These are phyloP conservation scores for Corynascus novoguineensis DNA, from an alignment of 495 filamentous ascomycete genomes.

Conservation along the genomic window DNA sequence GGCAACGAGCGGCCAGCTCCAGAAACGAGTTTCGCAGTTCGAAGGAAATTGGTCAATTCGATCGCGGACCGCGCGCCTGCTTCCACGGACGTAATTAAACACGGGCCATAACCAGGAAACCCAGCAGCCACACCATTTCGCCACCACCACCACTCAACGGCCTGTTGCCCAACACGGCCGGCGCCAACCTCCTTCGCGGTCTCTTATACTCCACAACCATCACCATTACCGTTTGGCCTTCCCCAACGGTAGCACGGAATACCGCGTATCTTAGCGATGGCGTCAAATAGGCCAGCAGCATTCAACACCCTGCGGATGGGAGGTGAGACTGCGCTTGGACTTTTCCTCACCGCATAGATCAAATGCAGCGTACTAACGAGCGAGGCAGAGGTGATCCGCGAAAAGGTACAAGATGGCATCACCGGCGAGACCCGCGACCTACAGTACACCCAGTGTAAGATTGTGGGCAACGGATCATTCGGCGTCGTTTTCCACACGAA, in stretches of 20 bases:
- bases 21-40: constrained; percentile 8
- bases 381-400: constrained; percentile 82
- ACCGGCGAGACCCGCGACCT: constrained; percentile 94
- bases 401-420: constrained; percentile 97
- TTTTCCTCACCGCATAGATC: background rate
- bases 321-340: constrained; percentile 36
- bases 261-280: constrained; percentile 37
- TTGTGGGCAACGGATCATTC: constrained; percentile 99
- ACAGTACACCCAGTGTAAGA: constrained; percentile 98
- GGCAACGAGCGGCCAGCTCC: constrained; percentile 15
- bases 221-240: constrained; percentile 15
- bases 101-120: constrained; percentile 18
- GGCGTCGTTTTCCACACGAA: constrained; percentile 99
- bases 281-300: constrained; percentile 47
- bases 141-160: constrained; percentile 19
- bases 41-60: constrained; percentile 14
- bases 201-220: constrained; percentile 26
- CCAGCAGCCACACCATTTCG: constrained; percentile 10
- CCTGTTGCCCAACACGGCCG: constrained; percentile 48
- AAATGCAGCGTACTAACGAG: constrained; percentile 10
- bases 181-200: constrained; percentile 26
- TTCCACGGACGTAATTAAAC: constrained; percentile 4
- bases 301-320: constrained; percentile 52
- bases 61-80: constrained; percentile 5
- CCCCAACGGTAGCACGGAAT: constrained; percentile 32